Evolutionary conservation across 2,329 filamentous ascomycete genomes (phyloP).

Genomic region (Paecilomyces niveus): DNA sequence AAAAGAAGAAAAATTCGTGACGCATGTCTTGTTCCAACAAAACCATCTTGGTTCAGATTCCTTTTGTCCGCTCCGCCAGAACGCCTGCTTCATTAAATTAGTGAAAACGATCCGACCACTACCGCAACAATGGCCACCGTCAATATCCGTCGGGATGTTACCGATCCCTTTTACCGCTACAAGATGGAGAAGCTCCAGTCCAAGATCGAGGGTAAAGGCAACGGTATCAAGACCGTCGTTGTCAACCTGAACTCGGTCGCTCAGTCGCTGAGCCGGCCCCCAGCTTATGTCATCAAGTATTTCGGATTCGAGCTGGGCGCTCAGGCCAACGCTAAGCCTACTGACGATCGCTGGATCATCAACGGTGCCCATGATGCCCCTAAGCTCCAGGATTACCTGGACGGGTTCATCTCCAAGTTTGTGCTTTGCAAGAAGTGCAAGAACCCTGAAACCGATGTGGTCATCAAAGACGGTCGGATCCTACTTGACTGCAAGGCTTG

Average conservation of each 20-base stretch:
- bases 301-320: conserved; percentile 98
- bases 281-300: conserved; percentile 97
- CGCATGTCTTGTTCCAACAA: conserved; percentile 55
- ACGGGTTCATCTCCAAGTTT: conserved; percentile 97
- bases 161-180: conserved; percentile 99
- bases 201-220: conserved; percentile 99
- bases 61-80: conserved; percentile 26
- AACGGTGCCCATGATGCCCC: conserved; percentile 92
- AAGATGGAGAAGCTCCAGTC: conserved; percentile 99
- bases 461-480: conserved; percentile 90
- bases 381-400: conserved; percentile 96
- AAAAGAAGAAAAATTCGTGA: conserved; percentile 22
- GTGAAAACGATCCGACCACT: conserved; percentile 18
- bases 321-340: conserved; percentile 95
- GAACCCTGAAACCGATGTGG: conserved; percentile 95
- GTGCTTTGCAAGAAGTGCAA: conserved; percentile 99
- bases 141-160: conserved; percentile 97
- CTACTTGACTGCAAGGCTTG: conserved; percentile 97
- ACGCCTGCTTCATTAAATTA: conserved; percentile 20
- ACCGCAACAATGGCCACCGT: conserved; percentile 84
- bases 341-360: conserved; percentile 99
- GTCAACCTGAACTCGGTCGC: conserved; percentile 95
- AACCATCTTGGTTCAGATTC: conserved; percentile 38
- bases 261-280: conserved; percentile 82
- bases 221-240: conserved; percentile 98